These are phyloP conservation scores for Pseudogymnoascus verrucosus DNA, from an alignment of 2,329 filamentous ascomycete genomes.

Conservation along the genomic window DNA sequence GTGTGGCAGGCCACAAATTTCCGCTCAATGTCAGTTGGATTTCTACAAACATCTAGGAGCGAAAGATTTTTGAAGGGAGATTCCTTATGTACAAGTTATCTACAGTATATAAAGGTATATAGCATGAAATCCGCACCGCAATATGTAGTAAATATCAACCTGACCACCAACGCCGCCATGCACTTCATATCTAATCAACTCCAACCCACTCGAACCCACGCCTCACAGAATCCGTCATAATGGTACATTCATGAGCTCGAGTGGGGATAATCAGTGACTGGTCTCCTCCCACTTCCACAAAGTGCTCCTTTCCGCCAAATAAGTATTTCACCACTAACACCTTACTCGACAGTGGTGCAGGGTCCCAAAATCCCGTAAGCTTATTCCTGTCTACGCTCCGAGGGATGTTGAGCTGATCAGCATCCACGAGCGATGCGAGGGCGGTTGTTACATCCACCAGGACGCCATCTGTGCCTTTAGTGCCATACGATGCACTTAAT, in stretches of 20 bases:
- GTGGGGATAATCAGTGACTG: slow-evolving; percentile 33
- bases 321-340: slow-evolving; percentile 33
- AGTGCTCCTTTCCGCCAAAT: slow-evolving; percentile 32
- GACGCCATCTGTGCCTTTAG: slow-evolving; percentile 15
- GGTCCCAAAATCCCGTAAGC: slow-evolving; percentile 36
- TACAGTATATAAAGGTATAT: slow-evolving; percentile 1
- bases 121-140: neutral
- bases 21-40: neutral
- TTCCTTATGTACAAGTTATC: neutral
- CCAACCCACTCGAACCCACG: neutral
- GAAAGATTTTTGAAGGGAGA: neutral
- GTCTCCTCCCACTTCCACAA: slow-evolving; percentile 30
- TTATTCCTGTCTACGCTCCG: slow-evolving; percentile 31
- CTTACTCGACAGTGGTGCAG: slow-evolving; percentile 34
- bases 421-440: slow-evolving; percentile 36
- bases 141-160: neutral
- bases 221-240: too few relatives aligned
- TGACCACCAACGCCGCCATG: neutral
- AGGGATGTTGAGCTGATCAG: slow-evolving; percentile 32
- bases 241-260: slow-evolving; percentile 26
- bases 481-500: slow-evolving; percentile 33
- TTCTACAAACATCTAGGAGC: neutral
- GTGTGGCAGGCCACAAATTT: neutral
- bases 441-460: slow-evolving; percentile 35
- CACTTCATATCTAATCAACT: neutral